Evolutionary conservation across 306 rosid species (phyloP), one percentile per base, ranked within the genome.

Genomic region (Vigna angularis): DNA sequence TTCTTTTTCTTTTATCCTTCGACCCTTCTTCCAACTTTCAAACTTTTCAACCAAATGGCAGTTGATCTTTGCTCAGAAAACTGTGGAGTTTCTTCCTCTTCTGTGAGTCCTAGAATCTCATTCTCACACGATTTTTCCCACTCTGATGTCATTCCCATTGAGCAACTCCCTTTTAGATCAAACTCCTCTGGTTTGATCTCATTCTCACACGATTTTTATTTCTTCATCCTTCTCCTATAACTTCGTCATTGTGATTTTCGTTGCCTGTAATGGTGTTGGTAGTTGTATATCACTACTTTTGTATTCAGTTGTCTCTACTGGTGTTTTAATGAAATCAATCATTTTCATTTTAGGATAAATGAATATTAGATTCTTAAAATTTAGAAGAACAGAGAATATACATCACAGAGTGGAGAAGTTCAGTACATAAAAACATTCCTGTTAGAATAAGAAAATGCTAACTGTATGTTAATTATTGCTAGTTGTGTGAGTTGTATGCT

Each of bases 41-140:
- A 10, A 56, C 7, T 58, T n/a, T 40, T 75, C 74, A 40, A 67
- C 58, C 66, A 72, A 70, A 93, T 93, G 98, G 91, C 84, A 1
- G 15, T 91, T 42, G 92, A 93, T 30, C 73, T 91, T 4, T 88
- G 59, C 78, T 85, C 97, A 24, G 93, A 85, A 30, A 86, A 83
- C 63, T 73, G 88, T 55, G 84, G 69, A 22, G 57, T 72, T 59
- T 73, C 79, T 51, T 61, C 45, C 7, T 62, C 67, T 62, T 66
- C 74, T 6, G 75, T 73, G 66, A 91, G 94, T 82, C 98, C 98
- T 4, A 87, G 98, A 81, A 87, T 93, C 78, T 93, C 98, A 53
- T 93, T 93, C 81, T 93, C 98, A 7, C 89, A 85, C 28, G 93
- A 91, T 38, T 88, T 88, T 67, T 77, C 82, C 50, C 98, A 87